Evolutionary conservation across 2,329 filamentous ascomycete species (phyloP), one percentile per base, ranked within the genome.

Genomic region (Cercospora sp.): DNA sequence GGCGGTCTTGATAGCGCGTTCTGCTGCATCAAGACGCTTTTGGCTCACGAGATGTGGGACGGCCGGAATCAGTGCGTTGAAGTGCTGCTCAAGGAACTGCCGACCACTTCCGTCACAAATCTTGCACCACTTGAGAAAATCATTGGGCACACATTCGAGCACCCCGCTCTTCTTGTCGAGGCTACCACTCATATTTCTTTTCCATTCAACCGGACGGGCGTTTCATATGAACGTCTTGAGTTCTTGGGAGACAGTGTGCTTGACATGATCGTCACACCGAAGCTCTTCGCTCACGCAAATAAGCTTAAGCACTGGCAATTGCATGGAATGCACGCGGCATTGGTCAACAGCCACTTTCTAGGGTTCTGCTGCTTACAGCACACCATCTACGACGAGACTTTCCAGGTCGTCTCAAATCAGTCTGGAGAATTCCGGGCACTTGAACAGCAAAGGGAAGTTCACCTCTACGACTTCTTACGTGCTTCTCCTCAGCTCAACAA

Each of bases 171-270:
- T 0, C 84, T 97, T 0, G 75, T 91, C 0, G 92, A 97, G 80
- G 91, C 94, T 2, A 83, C 94, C 60, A 97, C 93, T 0, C 94
- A 97, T 75, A 81, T 84, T 4, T 82, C 82, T 2, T 67, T 68
- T 26, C 69, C 67, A 2, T 63, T 64, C 64, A 69, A 70, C 40
- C 57, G 58, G n/a, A 83, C 80, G 23, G 84, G 88, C 12, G 78
- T 80, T 40, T 86, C 85, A 0, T 89, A 89, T 73, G 91, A 97
- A 72, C 87, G 93, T 0, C 85, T 97, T 0, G 94, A 97, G 75
- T 97, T 95, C 74, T 82, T 97, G 0, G 94, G 94, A 0, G 94
- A 98, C 73, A 87, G 93, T 0, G 83, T 97, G 2, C 86, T 98
- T 0, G 94, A 98, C 78, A 86, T 89, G 73, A 82, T 97, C 65